Percentiles rank a stretch among this genome's conserved stretches.
Evolutionary conservation across 352 stramenopile species (phyloP).

Genomic region (Phytophthora pluvialis): DNA sequence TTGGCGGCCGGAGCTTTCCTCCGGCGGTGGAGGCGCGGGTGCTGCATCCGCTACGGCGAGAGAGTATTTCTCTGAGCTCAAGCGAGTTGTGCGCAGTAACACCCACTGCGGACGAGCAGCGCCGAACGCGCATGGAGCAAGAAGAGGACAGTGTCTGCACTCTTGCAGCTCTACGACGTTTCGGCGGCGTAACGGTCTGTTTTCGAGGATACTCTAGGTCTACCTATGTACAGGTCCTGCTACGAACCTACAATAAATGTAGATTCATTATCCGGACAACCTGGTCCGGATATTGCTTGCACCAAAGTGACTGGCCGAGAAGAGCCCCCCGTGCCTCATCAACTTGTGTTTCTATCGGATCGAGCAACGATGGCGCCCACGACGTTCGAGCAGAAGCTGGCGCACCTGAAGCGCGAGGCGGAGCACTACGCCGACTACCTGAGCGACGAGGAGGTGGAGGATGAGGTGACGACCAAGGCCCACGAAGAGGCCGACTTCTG

Average conservation of each 20-base stretch:
- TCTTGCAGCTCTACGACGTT: conserved; percentile 15
- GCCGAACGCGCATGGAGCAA: conserved; percentile 17
- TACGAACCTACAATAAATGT: neutral
- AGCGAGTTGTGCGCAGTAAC: conserved; percentile 27
- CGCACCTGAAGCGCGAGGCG: conserved; percentile 69
- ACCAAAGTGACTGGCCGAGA: conserved; percentile 17
- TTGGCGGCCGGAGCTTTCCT: conserved; percentile 2
- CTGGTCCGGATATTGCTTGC: neutral
- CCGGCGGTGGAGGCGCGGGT: conserved; percentile 1
- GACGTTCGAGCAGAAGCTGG: conserved; percentile 85
- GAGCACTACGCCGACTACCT: conserved; percentile 84
- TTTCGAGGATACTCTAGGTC: conserved; percentile 2
- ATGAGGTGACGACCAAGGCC: conserved; percentile 65
- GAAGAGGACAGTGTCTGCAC: conserved; percentile 22
- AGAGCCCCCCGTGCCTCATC: neutral
- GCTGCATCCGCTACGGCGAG: conserved; percentile 17
- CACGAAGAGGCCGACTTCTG: conserved; percentile 81
- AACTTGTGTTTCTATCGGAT: conserved; percentile 16
- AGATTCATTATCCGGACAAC: neutral
- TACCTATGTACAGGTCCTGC: neutral
- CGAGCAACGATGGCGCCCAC: conserved; percentile 49
- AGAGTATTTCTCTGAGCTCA: conserved; percentile 25
- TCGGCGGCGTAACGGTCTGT: conserved; percentile 23
- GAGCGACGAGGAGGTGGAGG: conserved; percentile 80
- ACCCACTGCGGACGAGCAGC: conserved; percentile 18